Percentiles rank a stretch among this genome's conserved stretches.
Conservation (phyloP, 495 filamentous ascomycete species). For the Friedmanniomyces simplex region DNA sequence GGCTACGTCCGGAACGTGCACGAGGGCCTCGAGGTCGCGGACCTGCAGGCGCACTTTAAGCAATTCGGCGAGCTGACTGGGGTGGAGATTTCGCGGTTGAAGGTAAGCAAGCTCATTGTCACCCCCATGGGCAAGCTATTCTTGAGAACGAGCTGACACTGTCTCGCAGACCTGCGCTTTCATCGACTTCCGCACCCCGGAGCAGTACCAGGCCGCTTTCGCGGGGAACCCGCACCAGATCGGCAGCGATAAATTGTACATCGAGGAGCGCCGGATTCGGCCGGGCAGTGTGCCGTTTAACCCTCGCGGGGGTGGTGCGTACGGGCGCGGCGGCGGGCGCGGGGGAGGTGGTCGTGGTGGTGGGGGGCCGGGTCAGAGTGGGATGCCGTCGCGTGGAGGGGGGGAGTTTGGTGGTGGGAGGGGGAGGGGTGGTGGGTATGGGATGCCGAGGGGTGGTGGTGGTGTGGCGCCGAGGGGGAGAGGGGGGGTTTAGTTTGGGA, state of each 20-base stretch:
- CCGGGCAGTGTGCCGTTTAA: slow-evolving; percentile 44
- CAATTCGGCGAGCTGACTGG: slow-evolving; percentile 72
- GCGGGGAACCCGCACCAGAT: slow-evolving; percentile 78
- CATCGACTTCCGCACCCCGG: slow-evolving; percentile 73
- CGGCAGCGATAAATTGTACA: slow-evolving; percentile 64
- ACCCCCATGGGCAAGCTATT: slow-evolving; percentile 1
- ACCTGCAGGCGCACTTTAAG: slow-evolving; percentile 53
- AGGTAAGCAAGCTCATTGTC: slow-evolving; percentile 48
- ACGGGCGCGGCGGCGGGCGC: slow-evolving; percentile 16
- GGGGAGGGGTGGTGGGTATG: too few relatives aligned
- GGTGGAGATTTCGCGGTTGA: slow-evolving; percentile 79
- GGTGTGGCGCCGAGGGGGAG: too few relatives aligned
- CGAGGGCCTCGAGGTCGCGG: slow-evolving; percentile 62
- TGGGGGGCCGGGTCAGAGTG: neutral
- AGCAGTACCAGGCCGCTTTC: slow-evolving; percentile 71
- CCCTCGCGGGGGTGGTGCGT: slow-evolving; percentile 43
- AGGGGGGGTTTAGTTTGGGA: too few relatives aligned
- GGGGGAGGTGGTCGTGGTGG: neutral
- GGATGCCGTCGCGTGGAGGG: too few relatives aligned
- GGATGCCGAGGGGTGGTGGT: too few relatives aligned
- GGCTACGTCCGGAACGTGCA: slow-evolving; percentile 93
- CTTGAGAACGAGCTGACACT: slow-evolving; percentile 6
- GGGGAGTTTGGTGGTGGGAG: too few relatives aligned
- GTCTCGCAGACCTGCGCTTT: slow-evolving; percentile 78
- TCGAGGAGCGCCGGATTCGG: slow-evolving; percentile 82